Evolutionary conservation across 192 early-diverging fungal genomes (phyloP), one percentile per base, ranked within the genome.

Genomic region (Coemansia sp.): DNA sequence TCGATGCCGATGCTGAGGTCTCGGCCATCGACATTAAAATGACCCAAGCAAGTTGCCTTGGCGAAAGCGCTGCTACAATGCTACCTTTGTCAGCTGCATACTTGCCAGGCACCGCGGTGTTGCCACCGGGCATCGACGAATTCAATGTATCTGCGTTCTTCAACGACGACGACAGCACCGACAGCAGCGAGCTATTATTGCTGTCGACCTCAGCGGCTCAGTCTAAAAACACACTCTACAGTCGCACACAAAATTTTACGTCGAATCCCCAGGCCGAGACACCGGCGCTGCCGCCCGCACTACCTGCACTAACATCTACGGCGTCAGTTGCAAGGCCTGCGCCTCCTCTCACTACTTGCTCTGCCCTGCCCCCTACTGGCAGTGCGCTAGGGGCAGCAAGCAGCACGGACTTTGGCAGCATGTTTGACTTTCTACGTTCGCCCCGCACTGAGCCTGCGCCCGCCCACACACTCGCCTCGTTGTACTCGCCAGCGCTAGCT

Each of bases 61-160:
- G 27, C 15, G 51, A 54, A 17, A 63, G 15, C 4, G 14, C 42
- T 12, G 51, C 14, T 39, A 10, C 32, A 5, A 37, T 22, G 19
- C 51, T 17, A 9, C 51, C 27, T 10, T 31, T 54, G 51, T 17
- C 51, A n/a, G 51, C 27, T 22, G 24, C 5, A 14, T 9, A 3
- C 15, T 35, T 15, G 51, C 51, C 51, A 32, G 51, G 27, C 12
- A 54, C 2, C 12, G 6, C 17, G 15, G 29, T 17, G 3, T 53
- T 24, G 12, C 51, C 51, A 1, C 29, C 17, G 41, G 47, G 56
- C 11, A 32, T 54, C 19, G 79, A 64, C 0, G 72, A 62, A 36
- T 72, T 82, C 38, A 73, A 82, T 37, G 79, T 58, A 19, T 70
- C 72, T 29, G 22, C 46, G 54, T 60, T 82, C n/a, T 82, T 82